Evolutionary conservation across 495 filamentous ascomycete genomes (phyloP).

Genomic region (Penicillium angulare): DNA sequence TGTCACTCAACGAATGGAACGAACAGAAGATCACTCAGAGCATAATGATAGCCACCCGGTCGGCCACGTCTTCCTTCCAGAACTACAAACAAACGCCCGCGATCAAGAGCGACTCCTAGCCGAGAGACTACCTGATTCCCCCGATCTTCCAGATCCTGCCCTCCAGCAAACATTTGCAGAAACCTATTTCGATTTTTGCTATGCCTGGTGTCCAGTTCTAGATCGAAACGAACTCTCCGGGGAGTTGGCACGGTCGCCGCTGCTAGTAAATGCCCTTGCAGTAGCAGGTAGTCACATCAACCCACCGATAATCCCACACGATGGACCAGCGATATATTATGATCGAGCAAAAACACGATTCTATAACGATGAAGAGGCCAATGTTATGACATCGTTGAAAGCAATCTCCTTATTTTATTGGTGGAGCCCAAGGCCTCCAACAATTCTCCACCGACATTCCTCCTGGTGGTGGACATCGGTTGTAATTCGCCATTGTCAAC

Average conservation of each 20-base stretch:
- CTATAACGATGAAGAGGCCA: conserved; percentile 33
- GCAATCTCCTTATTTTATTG: conserved; percentile 36
- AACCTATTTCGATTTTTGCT: conserved; percentile 35
- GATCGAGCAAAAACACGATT: conserved; percentile 26
- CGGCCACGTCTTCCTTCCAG: conserved; percentile 16
- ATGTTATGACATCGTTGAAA: conserved; percentile 26
- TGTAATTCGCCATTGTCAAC: conserved; percentile 35
- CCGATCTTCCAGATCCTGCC: conserved; percentile 24
- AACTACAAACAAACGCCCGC: conserved; percentile 23
- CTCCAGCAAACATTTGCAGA: conserved; percentile 36
- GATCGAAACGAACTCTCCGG: conserved; percentile 22
- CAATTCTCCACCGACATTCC: conserved; percentile 32
- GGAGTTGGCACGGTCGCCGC: conserved; percentile 26
- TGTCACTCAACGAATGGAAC: conserved; percentile 1
- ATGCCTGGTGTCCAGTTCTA: conserved; percentile 34
- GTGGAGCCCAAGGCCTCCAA: conserved; percentile 35
- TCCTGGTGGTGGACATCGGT: conserved; percentile 43
- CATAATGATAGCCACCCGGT: conserved; percentile 21
- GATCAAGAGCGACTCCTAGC: conserved; percentile 21
- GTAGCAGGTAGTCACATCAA: conserved; percentile 30
- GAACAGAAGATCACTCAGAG: conserved; percentile 18
- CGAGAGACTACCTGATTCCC: conserved; percentile 11
- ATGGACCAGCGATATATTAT: conserved; percentile 33
- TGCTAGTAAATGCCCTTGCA: conserved; percentile 38
- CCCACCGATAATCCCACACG: conserved; percentile 33